Percentiles rank a stretch among this genome's conserved stretches.
Conservation (phyloP, 345 rosid species). For the Syzygium oleosum region DNA sequence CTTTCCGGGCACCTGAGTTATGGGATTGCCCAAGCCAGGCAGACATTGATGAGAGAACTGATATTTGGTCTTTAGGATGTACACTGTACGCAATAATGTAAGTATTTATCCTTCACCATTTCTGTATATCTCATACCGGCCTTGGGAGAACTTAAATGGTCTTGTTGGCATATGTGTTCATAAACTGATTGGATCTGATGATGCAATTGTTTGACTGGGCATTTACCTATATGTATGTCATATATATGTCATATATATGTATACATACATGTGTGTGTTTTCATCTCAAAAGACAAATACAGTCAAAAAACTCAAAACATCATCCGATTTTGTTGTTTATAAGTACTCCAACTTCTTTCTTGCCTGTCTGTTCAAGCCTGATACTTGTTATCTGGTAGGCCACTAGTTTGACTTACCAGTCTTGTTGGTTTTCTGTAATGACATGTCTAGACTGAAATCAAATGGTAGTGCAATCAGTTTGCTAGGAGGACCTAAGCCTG, state of each 20-base stretch:
- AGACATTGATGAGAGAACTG: slow-evolving; percentile 95
- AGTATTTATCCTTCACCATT: slow-evolving; percentile 9
- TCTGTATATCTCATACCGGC: background rate
- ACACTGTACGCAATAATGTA: slow-evolving; percentile 95
- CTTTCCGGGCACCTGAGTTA: slow-evolving; percentile 95
- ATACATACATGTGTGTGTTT: background rate
- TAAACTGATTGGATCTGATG: background rate
- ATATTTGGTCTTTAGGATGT: slow-evolving; percentile 98
- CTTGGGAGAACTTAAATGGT: background rate
- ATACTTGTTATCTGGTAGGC: background rate
- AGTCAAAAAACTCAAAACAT: background rate
- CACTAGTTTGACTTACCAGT: background rate
- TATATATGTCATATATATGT: background rate
- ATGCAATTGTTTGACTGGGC: background rate
- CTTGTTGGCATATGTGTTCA: background rate
- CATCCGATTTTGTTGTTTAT: background rate
- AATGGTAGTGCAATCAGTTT: background rate
- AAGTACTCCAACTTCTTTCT: background rate
- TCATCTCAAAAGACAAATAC: background rate
- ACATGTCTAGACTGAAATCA: background rate
- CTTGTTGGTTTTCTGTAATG: background rate
- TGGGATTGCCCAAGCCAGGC: slow-evolving; percentile 99
- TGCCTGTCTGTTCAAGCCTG: background rate
- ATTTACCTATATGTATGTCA: background rate
- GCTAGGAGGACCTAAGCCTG: background rate